Base-by-base conservation (phyloP, 306 rosid species). In the Quercus suber region DNA sequence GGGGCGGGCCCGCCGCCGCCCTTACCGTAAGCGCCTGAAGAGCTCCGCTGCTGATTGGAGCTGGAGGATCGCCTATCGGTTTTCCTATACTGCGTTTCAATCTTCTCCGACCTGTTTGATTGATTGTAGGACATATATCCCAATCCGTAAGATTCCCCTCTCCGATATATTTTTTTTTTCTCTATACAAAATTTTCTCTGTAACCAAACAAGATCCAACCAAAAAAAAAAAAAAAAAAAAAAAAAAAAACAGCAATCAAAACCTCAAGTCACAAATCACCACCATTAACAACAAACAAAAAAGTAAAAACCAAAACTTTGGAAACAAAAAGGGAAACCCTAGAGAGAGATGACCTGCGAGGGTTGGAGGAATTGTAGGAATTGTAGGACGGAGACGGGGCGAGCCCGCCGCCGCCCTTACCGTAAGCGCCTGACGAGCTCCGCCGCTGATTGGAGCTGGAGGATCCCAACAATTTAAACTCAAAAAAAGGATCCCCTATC, bases 61-160 rank as follows among this genome's bases (percentile, higher is more conserved):
- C 84, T 84, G 13, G 87, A 41, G 79, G 94, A 83, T 89, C 99
- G 97, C 61, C 89, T 68, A 18, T 68, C 91, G 59, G 91, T 20
- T 80, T 77, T 90, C 80, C 93, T 89, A 86, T 89, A 69, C 75
- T 83, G 89, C 67, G 78, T 80, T 73, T 93, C 94, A 88, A 74
- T 93, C 93, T 89, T 93, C 31, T 91, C 98, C 69, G 94, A 13
- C 90, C 92, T 49, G 53, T 13, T 91, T 84, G 97, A 88, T 96
- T 93, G 99, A 90, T 96, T 88, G 93, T 86, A 87, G 97, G 98
- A 96, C 99, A 96, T 96, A 96, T 83, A 93, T 93, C 31, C 98
- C 71, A 85, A 87, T 60, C 84, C 91, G 53, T 83, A 73, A 56
- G 51, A 91, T 82, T 81, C 86, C 90, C 81, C 87, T 76, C 30